Percentiles rank a stretch among this genome's conserved stretches.
Conservation (phyloP, 805 yeast species). For the Kuraishia ogatae region DNA sequence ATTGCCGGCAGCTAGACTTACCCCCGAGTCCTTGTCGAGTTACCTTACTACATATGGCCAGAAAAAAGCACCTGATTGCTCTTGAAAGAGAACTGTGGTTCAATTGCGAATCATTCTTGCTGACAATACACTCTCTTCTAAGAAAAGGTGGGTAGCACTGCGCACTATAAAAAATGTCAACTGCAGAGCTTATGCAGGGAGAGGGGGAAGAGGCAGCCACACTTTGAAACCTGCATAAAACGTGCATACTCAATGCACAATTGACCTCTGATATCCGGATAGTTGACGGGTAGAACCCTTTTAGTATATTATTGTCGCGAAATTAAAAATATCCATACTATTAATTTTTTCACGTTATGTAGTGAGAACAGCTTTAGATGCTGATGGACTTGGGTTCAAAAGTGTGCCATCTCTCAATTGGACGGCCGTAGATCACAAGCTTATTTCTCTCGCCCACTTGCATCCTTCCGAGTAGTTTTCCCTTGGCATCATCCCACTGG, state of each 20-base stretch:
- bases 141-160: background rate
- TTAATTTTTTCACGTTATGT: no score
- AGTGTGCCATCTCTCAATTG: constrained; percentile 31
- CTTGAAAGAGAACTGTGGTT: background rate
- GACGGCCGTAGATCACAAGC: constrained; percentile 26
- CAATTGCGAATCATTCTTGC: background rate
- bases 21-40: background rate
- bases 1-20: background rate
- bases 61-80: background rate
- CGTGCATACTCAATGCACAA: background rate
- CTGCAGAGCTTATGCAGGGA: background rate
- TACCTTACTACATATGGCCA: background rate
- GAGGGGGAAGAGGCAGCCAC: background rate
- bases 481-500: constrained; percentile 32
- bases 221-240: background rate
- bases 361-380: background rate
- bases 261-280: background rate
- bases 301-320: no score
- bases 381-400: background rate
- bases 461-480: constrained; percentile 29
- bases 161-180: no score
- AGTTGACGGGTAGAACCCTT: no score
- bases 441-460: constrained; percentile 28
- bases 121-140: background rate
- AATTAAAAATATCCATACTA: no score